Percentiles rank a stretch among this genome's conserved stretches.
phyloP scores from a whole-genome alignment of 2,329 filamentous ascomycete species.

The Samsoniella hepiali region DNA sequence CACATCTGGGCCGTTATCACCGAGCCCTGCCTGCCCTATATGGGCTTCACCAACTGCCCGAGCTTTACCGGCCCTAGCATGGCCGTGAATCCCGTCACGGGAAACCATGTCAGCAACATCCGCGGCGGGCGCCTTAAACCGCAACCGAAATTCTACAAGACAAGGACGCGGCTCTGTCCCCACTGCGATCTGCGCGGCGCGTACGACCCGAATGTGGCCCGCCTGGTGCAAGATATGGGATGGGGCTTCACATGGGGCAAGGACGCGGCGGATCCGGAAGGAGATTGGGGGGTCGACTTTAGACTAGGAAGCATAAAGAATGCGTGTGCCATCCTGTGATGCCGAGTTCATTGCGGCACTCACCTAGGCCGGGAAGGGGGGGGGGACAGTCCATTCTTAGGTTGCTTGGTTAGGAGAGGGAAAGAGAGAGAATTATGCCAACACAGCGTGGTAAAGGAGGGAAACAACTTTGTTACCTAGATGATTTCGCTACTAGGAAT shows the following conservation, averaged over 20 bases:
- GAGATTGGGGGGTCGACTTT: constrained; percentile 37
- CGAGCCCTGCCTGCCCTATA: constrained; percentile 45
- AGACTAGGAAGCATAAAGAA: constrained; percentile 24
- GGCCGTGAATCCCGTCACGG: constrained; percentile 20
- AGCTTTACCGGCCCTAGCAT: constrained; percentile 37
- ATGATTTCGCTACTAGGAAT: neutral
- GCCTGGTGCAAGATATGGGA: constrained; percentile 44
- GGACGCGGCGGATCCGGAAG: constrained; percentile 36
- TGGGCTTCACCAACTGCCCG: constrained; percentile 49
- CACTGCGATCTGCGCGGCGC: constrained; percentile 36
- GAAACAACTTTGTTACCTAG: neutral
- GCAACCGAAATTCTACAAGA: constrained; percentile 35
- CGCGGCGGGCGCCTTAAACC: constrained; percentile 28
- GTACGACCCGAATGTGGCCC: constrained; percentile 48
- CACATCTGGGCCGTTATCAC: constrained; percentile 52
- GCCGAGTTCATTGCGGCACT: neutral
- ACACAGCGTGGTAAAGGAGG: neutral
- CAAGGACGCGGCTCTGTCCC: constrained; percentile 39
- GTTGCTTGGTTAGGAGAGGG: neutral
- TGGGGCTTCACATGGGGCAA: constrained; percentile 46
- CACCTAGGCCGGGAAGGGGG: neutral
- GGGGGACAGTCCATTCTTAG: neutral
- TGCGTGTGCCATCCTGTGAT: constrained; percentile 33
- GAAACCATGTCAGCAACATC: neutral
- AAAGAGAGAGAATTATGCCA: neutral